Base-by-base conservation (phyloP, 495 filamentous ascomycete genomes). In the Lophiostoma macrostomum region DNA sequence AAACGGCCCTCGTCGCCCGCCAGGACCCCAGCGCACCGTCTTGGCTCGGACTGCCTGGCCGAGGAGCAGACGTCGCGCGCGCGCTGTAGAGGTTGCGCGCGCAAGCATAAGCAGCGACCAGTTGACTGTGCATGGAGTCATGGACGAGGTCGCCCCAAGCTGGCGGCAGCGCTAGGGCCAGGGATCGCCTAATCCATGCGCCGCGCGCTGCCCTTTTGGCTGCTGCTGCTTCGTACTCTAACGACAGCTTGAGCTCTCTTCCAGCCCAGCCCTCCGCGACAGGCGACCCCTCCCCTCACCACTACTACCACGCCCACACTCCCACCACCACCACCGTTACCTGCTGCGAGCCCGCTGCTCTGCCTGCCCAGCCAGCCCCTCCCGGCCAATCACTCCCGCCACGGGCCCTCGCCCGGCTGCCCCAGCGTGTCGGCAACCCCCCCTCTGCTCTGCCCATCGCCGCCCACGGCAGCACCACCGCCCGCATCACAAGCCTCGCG, bases 401-500 rank as follows among this genome's bases (percentile, higher is more conserved):
- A 53, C 53, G 49, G 29, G 18, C 41, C 47, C 34, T 31, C 40
- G 16, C 8, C 40, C 40, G 18, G 47, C 40, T n/a, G 11, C 54
- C 48, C 25, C 46, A 14, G 32, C 45, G 12, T 5, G 41, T n/a
- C 50, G 22, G n/a, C 29, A 16, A 52, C 22, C 12, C 37, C n/a
- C n/a, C 22, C 19, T 29, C 41, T 24, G 19, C 22, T 28, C 38
- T 25, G n/a, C 20, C 25, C 44, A 23, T 14, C 49, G 37, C 25
- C 42, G n/a, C 18, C 44, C 53, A 18, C 37, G 3, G 16, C 29
- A 4, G 36, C 44, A 18, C 36, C 40, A n/a, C 35, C 50, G 43
- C 10, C 37, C 59, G 49, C 32, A 58, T 68, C 65, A 68, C 65
- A 65, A 63, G 65, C 65, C 63, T 48, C 56, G 40, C 50, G 38